Base-by-base conservation (phyloP, 768 basidiomycete genomes). In the Scleroderma bovista region DNA sequence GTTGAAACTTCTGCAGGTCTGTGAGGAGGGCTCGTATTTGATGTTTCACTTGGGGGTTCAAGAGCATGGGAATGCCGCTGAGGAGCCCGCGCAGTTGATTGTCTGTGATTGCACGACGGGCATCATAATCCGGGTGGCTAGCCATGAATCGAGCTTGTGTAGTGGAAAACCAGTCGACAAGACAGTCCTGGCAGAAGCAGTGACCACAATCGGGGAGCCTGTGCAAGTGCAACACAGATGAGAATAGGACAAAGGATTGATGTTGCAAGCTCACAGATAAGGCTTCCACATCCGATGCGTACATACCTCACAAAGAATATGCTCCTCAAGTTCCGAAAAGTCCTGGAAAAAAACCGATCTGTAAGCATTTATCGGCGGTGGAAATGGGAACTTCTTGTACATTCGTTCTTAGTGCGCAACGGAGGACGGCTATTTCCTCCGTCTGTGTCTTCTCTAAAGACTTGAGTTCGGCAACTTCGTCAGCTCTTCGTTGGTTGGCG, bases 191-290 rank as follows among this genome's bases (percentile, higher is more conserved):
- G 59, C 86, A 89, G 59, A 83, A 87, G 0, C 79, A 77, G 63
- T 89, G 86, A 3, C 86, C 86, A 48, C 86, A 89, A 36, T 73
- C 74, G 6, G 77, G 65, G 19, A 88, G 71, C 6, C 86, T 88
- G 56, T 9, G 32, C 13, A 23, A 19, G 56, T 9, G 32, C 13
- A 23, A 19, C 48, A 31, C 31, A 23, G 26, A 36, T 61, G 34
- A 56, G 31, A 17, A 11, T 2, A 48, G 31, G 46, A 23, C 22
- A 33, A 29, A 32, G 26, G 4, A 29, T 20, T 11, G 23, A 32
- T 23, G 24, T 36, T 36, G 26, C 41, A 11, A 20, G 70, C 83
- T 37, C 56, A 87, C 86, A 75, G 72, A 56, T 78, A 83, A 1
- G 86, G 86, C 8, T 70, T 69, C 81, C 83, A 85, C 78, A 88